Evolutionary conservation across 116 monocot genomes (phyloP).

Genomic region (Zostera marina): DNA sequence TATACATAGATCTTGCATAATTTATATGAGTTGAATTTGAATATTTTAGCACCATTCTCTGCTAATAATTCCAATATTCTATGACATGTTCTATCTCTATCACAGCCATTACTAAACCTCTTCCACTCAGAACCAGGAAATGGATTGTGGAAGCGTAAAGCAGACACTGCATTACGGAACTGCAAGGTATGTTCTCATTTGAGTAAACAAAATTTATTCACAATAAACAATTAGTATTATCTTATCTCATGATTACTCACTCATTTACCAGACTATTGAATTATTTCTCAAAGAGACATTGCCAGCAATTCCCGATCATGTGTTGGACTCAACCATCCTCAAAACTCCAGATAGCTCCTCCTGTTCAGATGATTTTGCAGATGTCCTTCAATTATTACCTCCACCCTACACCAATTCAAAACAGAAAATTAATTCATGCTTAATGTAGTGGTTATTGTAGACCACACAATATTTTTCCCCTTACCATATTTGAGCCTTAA

Average conservation of each 20-base stretch:
- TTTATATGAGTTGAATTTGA: no score
- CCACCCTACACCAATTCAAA: slow-evolving; percentile 25
- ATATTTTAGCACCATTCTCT: no score
- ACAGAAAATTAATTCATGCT: slow-evolving; percentile 5
- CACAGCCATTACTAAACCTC: slow-evolving; percentile 77
- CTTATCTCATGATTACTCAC: no score
- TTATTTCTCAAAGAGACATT: slow-evolving; percentile 61
- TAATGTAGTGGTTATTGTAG: not conserved
- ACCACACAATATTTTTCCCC: no score
- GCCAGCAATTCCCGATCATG: slow-evolving; percentile 36
- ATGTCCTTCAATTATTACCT: slow-evolving; percentile 31
- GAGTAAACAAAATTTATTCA: no score
- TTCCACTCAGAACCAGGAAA: slow-evolving; percentile 97
- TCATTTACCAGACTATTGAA: slow-evolving; percentile 35
- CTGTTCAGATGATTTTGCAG: slow-evolving; percentile 21
- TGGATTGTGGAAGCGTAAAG: slow-evolving; percentile 84
- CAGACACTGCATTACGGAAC: slow-evolving; percentile 64
- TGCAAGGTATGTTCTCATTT: slow-evolving; percentile 45
- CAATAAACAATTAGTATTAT: no score
- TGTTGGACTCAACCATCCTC: slow-evolving; percentile 38
- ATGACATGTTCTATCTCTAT: not conserved
- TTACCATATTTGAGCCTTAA: no score
- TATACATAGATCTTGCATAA: no score
- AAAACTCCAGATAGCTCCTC: not conserved
- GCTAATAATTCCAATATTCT: no score